Evolutionary conservation across 805 yeast species (phyloP), one percentile per base, ranked within the genome.

Genomic region (Myxozyma mucilagina): DNA sequence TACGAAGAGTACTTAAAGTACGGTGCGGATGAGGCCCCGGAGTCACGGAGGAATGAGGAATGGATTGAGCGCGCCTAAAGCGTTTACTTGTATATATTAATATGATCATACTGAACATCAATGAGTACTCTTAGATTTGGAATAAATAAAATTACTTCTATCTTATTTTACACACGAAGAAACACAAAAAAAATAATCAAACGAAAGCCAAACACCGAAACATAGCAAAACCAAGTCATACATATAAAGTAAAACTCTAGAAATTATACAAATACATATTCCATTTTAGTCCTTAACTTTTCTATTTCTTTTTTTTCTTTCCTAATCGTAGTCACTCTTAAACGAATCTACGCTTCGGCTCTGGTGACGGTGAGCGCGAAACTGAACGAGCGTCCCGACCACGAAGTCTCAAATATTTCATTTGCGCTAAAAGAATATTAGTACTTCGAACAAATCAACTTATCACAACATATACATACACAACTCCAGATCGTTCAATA

Each of bases 1-100:
- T 79, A 90, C 56, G 82, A 82, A 70, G 90, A 89, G 68, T 94
- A 84, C 72, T 82, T 94, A 18, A 87, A 84, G 72, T 78, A 84
- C 58, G 98, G 98, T 0, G 76, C 78, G 6, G 68, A 56, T 35
- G 74, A 68, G 53, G 57, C 72, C 38, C 74, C 73, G 5, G 69
- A 61, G 14, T 61, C 69, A 7, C 62, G 62, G 42, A 55, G 69
- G 13, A 52, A 52, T 31, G 57, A 63, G 43, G 63, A 68, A 16
- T 61, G 68, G 64, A 57, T 63, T 16, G 72, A 71, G 53, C 64
- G 73, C 8, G 55, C 59, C 11, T 59, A 55, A 44, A 29, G 8
- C 3, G 10, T 4, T n/a, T 42, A n/a, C n/a, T 44, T 44, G 48
- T 48, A 35, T 34, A 36, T 48, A 35, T 11, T n/a, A 16, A 24